These are phyloP conservation scores for Ascochyta koolunga DNA, from an alignment of 2,329 filamentous ascomycete genomes.

Conservation along the genomic window DNA sequence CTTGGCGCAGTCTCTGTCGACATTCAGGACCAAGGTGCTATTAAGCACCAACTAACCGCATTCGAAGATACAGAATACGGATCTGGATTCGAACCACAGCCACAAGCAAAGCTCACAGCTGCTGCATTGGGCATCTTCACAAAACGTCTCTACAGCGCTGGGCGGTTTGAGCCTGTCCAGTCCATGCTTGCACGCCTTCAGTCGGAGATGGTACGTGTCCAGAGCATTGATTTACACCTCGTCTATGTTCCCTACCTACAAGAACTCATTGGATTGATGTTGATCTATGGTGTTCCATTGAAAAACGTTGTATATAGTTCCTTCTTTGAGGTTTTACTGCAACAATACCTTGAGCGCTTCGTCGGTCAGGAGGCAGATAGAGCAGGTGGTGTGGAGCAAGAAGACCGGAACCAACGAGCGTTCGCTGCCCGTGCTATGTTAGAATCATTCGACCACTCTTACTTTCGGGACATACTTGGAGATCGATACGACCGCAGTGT, in stretches of 20 bases:
- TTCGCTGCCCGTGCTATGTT: neutral
- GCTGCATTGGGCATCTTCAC: conserved; percentile 2
- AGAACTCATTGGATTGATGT: conserved; percentile 6
- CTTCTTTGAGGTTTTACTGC: conserved; percentile 3
- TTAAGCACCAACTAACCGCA: neutral
- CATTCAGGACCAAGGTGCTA: neutral
- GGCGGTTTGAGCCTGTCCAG: neutral
- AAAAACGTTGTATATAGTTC: neutral
- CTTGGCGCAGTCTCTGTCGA: conserved; percentile 8
- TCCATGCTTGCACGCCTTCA: neutral
- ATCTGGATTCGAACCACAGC: neutral
- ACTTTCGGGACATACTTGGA: conserved; percentile 5
- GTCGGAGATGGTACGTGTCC: neutral
- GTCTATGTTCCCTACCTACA: conserved; percentile 7
- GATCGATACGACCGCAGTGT: neutral
- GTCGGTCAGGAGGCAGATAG: neutral
- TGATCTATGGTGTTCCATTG: conserved; percentile 9
- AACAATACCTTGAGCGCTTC: conserved; percentile 7
- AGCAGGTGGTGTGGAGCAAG: neutral
- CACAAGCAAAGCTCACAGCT: conserved; percentile 4
- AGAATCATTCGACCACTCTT: conserved; percentile 9
- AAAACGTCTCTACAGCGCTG: conserved; percentile 1
- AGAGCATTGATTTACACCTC: neutral
- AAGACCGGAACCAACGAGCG: neutral
- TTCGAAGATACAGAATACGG: neutral